phyloP scores from a whole-genome alignment of 805 yeast genomes.

The Monosporozyma siamensis region DNA sequence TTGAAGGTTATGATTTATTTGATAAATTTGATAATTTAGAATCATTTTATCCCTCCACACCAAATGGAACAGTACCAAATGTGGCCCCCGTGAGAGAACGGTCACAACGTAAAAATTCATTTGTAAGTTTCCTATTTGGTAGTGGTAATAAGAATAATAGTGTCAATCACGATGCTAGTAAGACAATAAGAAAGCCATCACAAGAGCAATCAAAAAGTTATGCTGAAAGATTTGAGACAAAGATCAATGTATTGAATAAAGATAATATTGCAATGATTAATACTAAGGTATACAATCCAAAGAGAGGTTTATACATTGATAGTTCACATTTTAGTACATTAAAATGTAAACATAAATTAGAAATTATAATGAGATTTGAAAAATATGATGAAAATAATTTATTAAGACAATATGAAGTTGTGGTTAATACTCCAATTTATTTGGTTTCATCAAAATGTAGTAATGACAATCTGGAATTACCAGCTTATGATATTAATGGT shows the following conservation, averaged over 20 bases:
- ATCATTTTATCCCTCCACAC: background rate
- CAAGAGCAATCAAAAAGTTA: background rate
- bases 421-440: constrained; percentile 67
- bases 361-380: constrained; percentile 59
- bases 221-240: too few relatives aligned
- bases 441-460: constrained; percentile 38
- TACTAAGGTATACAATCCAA: constrained; percentile 20
- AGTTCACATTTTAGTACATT: constrained; percentile 51
- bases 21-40: constrained; percentile 7
- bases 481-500: constrained; percentile 25
- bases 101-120: background rate
- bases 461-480: constrained; percentile 32
- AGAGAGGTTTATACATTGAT: constrained; percentile 48
- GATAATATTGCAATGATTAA: constrained; percentile 11
- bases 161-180: background rate
- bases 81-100: background rate
- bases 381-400: constrained; percentile 41
- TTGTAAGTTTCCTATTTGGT: constrained; percentile 3
- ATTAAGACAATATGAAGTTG: constrained; percentile 69
- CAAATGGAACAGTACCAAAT: background rate
- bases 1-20: constrained; percentile 18
- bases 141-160: background rate
- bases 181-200: background rate
- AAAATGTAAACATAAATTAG: constrained; percentile 57
- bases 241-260: background rate